Evolutionary conservation across 495 filamentous ascomycete species (phyloP), one percentile per base, ranked within the genome.

Genomic region (Hypoxylon cercidicola): DNA sequence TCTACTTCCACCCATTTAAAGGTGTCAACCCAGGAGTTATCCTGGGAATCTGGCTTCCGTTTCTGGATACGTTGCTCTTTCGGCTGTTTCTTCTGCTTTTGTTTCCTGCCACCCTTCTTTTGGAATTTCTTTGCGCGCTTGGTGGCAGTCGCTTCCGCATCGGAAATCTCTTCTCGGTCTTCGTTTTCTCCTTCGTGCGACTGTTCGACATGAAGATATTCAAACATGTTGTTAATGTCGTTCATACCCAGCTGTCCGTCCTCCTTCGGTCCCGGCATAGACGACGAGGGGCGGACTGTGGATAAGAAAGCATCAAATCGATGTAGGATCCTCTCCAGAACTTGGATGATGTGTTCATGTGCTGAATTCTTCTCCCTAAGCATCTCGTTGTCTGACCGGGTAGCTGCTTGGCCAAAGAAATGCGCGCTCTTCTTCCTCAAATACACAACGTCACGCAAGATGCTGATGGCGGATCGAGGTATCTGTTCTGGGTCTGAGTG

Each of bases 181-280:
- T 45, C 40, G 4, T 55, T 50, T 2, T 66, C 62, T 2, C 11
- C 49, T 1, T 49, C 39, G 15, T 51, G 56, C 2, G 41, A 28
- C 9, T 48, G 40, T 19, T 75, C 54, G 20, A 70, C 55, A n/a
- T 68, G 58, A 9, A 75, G 64, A 32, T 64, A 37, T 20, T 64
- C 62, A 34, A 73, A 74, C 55, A 74, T 55, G 57, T 75, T 75
- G 39, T 46, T 69, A 25, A 75, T 50, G 21, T 75, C 66, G 7
- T 48, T 39, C 13, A 63, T 54, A 19, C 47, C 16, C 1, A 66
- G 16, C 11, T 13, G 45, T 12, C 30, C 18, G 1, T 40, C 55
- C 2, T 51, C 49, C 6, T 32, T 44, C 28, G 13, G 55, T 16
- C 9, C 4, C 20, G 9, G 9, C 21, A 0, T 15, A 13, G 23